Evolutionary conservation across 2,329 filamentous ascomycete species (phyloP).

Genomic region (Colletotrichum liaoningense): DNA sequence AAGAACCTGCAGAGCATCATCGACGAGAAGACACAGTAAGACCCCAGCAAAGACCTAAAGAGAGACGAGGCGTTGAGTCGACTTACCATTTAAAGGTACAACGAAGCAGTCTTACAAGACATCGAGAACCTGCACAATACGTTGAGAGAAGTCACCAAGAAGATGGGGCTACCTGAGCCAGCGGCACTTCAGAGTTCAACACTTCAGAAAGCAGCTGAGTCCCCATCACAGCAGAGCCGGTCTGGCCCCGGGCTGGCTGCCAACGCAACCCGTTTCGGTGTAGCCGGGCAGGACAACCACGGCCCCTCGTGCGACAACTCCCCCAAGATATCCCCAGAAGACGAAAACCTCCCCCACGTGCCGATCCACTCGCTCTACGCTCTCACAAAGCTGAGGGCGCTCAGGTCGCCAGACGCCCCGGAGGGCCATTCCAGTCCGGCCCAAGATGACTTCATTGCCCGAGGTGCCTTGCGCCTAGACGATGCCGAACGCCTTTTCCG

Average conservation of each 20-base stretch:
- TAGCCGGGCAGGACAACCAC: conserved; percentile 26
- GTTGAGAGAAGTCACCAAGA: conserved; percentile 27
- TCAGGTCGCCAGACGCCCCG: conserved; percentile 46
- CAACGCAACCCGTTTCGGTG: conserved; percentile 7
- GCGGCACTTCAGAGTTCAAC: conserved; percentile 18
- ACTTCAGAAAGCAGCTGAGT: conserved; percentile 14
- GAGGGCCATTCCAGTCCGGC: conserved; percentile 24
- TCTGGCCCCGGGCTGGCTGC: not conserved
- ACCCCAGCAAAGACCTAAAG: not conserved
- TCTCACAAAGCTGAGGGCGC: conserved; percentile 49
- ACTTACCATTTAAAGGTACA: not conserved
- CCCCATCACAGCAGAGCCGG: conserved; percentile 2
- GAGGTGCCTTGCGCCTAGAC: conserved; percentile 54
- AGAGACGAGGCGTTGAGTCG: conserved; percentile 24
- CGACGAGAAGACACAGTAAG: conserved; percentile 52
- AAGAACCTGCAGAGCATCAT: conserved; percentile 56
- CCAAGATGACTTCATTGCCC: conserved; percentile 48
- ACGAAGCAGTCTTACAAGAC: conserved; percentile 33
- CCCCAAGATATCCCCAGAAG: conserved; percentile 41
- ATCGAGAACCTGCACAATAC: conserved; percentile 33
- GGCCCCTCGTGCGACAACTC: conserved; percentile 40
- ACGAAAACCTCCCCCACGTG: conserved; percentile 49
- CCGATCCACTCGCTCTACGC: conserved; percentile 53
- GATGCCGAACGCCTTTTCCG: conserved; percentile 64
- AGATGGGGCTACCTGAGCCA: conserved; percentile 30